These are phyloP conservation scores for Phytophthora pistaciae DNA, from an alignment of 352 stramenopile genomes.

Conservation along the genomic window DNA sequence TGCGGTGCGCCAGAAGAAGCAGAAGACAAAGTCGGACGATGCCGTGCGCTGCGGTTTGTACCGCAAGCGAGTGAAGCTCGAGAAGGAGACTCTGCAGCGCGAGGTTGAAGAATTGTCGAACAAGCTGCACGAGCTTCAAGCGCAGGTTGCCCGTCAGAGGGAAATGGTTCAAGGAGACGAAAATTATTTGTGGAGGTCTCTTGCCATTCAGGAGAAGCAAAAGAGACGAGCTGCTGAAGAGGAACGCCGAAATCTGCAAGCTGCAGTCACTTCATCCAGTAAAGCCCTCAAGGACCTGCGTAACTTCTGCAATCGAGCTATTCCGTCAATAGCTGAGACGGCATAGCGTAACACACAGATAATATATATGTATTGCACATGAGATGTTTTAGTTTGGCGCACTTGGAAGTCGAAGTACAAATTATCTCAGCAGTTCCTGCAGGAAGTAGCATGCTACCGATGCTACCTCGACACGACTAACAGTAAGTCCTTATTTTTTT, in stretches of 20 bases:
- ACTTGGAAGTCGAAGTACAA: no score
- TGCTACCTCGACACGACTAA: no score
- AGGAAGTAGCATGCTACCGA: no score
- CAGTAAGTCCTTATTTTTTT: no score
- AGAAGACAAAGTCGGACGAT: background rate
- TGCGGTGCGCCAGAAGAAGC: background rate
- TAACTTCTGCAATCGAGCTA: no score
- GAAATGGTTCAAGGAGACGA: no score
- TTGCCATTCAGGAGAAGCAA: background rate
- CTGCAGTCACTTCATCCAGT: background rate
- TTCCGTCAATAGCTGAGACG: no score
- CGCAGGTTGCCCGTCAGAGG: background rate
- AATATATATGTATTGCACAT: no score
- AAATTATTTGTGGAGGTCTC: background rate
- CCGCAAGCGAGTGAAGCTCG: background rate
- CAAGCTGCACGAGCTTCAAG: background rate
- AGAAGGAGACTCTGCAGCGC: background rate
- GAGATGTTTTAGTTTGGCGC: no score
- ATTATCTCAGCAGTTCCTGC: no score
- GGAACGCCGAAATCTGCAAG: background rate
- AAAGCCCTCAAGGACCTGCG: background rate
- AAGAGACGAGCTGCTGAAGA: slow-evolving; percentile 4
- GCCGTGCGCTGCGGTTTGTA: background rate
- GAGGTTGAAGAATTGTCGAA: background rate
- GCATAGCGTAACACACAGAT: no score